Evolutionary conservation across 2,329 filamentous ascomycete genomes (phyloP).

Genomic region (Drechslerella coelobrocha): DNA sequence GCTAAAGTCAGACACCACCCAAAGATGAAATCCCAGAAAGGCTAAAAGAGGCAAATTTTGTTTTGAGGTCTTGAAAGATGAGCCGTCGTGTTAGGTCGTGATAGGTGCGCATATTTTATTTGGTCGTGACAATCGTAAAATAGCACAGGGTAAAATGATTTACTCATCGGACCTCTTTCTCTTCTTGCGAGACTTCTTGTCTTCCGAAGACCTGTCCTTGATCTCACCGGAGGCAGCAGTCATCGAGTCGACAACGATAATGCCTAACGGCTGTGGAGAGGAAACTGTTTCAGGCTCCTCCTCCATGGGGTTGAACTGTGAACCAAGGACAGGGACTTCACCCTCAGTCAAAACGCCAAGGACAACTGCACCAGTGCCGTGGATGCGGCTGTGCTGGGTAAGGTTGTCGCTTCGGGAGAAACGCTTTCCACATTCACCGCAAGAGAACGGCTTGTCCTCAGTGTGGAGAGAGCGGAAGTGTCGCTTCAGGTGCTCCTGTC

Average conservation of each 20-base stretch:
- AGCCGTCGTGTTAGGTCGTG: conserved; percentile 52
- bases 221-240: conserved; percentile 71
- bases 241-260: conserved; percentile 81
- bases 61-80: conserved; percentile 39
- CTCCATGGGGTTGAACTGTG: conserved; percentile 56
- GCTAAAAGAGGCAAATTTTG: conserved; percentile 49
- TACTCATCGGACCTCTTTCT: conserved; percentile 59
- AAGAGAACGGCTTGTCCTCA: conserved; percentile 97
- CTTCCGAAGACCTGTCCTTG: conserved; percentile 55
- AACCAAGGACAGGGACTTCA: conserved; percentile 62
- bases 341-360: conserved; percentile 81
- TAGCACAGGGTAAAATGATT: conserved; percentile 52
- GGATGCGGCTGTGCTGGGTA: conserved; percentile 91
- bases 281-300: conserved; percentile 67
- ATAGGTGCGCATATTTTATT: conserved; percentile 26
- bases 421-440: conserved; percentile 97
- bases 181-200: conserved; percentile 59
- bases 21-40: conserved; percentile 51
- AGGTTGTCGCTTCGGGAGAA: conserved; percentile 98
- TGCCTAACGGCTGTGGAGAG: conserved; percentile 66
- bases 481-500: conserved; percentile 97
- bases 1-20: conserved; percentile 55
- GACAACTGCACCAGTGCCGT: conserved; percentile 85
- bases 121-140: conserved; percentile 48
- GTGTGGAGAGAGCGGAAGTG: conserved; percentile 99